These are phyloP conservation scores for Amanita polypyramis DNA, from an alignment of 768 basidiomycete genomes.

Conservation along the genomic window DNA sequence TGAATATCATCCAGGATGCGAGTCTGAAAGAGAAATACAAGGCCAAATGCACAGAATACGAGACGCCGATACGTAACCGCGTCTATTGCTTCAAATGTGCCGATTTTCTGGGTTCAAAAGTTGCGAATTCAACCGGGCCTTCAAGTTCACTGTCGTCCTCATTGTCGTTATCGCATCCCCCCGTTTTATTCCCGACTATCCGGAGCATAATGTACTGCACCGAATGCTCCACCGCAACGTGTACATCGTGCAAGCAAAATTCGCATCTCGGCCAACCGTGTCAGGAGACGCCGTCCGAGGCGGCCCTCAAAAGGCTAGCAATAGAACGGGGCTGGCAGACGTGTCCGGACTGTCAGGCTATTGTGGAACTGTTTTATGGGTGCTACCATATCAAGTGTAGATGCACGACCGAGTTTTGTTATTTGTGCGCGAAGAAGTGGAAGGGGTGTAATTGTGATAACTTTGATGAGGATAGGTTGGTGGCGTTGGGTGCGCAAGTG, in stretches of 20 bases:
- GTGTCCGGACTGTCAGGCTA: conserved; percentile 44
- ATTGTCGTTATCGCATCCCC: too few relatives aligned
- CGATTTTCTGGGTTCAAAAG: conserved; percentile 2
- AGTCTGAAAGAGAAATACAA: not conserved
- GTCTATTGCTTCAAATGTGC: conserved; percentile 5
- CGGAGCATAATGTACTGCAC: not conserved
- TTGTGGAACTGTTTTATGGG: conserved; percentile 46
- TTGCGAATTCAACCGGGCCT: not conserved
- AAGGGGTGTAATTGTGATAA: conserved; percentile 50
- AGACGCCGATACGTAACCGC: conserved; percentile 2
- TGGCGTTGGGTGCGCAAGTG: conserved; percentile 29
- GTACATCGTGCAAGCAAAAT: conserved; percentile 30
- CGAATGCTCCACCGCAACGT: not conserved
- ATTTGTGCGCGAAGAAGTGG: conserved; percentile 53
- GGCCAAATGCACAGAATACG: not conserved
- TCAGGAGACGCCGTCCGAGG: conserved; percentile 16
- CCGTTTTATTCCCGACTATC: too few relatives aligned
- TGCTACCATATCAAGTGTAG: conserved; percentile 62
- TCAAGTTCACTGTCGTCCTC: not conserved
- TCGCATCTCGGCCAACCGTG: conserved; percentile 30
- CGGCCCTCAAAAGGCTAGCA: conserved; percentile 32
- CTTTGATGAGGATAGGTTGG: conserved; percentile 45
- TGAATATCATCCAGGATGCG: conserved; percentile 6
- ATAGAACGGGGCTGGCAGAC: conserved; percentile 43
- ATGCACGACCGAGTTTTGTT: conserved; percentile 52